Evolutionary conservation across 305 asterid genomes (phyloP).

Genomic region (Fraxinus xanthoxyloides): DNA sequence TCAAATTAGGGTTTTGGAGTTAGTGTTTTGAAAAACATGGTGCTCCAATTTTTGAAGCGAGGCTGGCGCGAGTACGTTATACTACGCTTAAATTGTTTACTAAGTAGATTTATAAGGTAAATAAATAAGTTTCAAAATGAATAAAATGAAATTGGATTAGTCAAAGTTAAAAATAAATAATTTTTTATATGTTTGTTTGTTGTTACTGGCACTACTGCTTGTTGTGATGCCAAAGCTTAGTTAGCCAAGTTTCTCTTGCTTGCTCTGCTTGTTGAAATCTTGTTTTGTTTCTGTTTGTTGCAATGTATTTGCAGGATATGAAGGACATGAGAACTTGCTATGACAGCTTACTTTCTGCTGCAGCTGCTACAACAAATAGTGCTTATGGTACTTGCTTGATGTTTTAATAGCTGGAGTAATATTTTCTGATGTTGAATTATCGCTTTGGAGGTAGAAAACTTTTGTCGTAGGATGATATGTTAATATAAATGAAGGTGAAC

Average conservation of each 20-base stretch:
- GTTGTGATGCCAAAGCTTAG: background rate
- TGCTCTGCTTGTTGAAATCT: background rate
- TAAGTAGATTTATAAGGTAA: background rate
- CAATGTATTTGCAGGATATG: slow-evolving; percentile 68
- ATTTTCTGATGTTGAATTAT: slow-evolving; percentile 15
- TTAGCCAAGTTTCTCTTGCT: background rate
- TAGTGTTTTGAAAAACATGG: slow-evolving; percentile 16
- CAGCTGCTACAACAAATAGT: slow-evolving; percentile 90
- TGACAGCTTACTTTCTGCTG: slow-evolving; percentile 89
- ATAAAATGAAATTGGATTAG: background rate
- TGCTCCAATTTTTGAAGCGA: slow-evolving; percentile 19
- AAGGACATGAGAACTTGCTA: slow-evolving; percentile 88
- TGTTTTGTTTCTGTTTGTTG: slow-evolving; percentile 13
- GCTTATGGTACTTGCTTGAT: slow-evolving; percentile 69
- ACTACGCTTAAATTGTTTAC: background rate
- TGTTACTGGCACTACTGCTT: background rate
- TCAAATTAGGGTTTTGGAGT: slow-evolving; percentile 10
- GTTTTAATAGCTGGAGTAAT: slow-evolving; percentile 13
- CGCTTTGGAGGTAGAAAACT: background rate
- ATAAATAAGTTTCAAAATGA: background rate
- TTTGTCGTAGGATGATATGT: background rate
- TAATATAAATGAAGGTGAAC: background rate
- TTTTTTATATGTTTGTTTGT: background rate
- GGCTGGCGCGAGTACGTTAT: slow-evolving; percentile 8
- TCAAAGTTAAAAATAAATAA: background rate